Evolutionary conservation across 2,329 filamentous ascomycete species (phyloP), one percentile per base, ranked within the genome.

Genomic region (Colletotrichum sublineola): DNA sequence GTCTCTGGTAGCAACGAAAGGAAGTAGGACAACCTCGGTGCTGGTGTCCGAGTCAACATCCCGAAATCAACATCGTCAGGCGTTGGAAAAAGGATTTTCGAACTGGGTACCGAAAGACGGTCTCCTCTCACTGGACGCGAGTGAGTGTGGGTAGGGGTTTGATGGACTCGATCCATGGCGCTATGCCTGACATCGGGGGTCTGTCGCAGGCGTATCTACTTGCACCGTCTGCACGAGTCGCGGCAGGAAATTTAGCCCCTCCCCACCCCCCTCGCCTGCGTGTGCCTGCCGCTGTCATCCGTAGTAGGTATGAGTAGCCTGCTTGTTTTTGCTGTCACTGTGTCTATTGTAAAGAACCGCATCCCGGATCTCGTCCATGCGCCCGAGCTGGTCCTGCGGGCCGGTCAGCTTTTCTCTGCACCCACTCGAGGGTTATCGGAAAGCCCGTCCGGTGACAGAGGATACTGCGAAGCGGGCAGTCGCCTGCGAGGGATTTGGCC

Each of bases 401-500:
- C 62, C 62, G 53, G 62, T 53, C 52, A 38, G 62, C 63, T 53
- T 60, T 66, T 42, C 52, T 60, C 44, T 52, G 63, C 56, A 48
- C 36, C 63, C 57, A 50, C 67, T 58, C 44, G 29, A 52, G 44
- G 44, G 33, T 12, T 6, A 36, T 57, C 44, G 60, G 60, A 50
- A 63, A 40, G 14, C n/a, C 60, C 46, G 33, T 33, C 44, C 42
- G 57, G 24, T 12, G 57, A 40, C 40, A 44, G 56, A 42, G 38
- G 57, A 5, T 31, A 18, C 31, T 14, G 24, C 24, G 24, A 24
- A 29, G 12, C 48, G 42, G 15, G 8, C 57, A 44, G 38, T 48
- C 53, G 55, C 62, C 48, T 57, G 68, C 68, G 57, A 68, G 52
- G 57, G 63, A 68, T 71, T 71, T 68, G 68, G 60, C 68, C 68